A percentile compares a stretch with the other conserved stretches of the same genome.
Evolutionary conservation across 2,329 filamentous ascomycete species (phyloP).

Genomic region (Pseudopyrenochaeta lycopersici): DNA sequence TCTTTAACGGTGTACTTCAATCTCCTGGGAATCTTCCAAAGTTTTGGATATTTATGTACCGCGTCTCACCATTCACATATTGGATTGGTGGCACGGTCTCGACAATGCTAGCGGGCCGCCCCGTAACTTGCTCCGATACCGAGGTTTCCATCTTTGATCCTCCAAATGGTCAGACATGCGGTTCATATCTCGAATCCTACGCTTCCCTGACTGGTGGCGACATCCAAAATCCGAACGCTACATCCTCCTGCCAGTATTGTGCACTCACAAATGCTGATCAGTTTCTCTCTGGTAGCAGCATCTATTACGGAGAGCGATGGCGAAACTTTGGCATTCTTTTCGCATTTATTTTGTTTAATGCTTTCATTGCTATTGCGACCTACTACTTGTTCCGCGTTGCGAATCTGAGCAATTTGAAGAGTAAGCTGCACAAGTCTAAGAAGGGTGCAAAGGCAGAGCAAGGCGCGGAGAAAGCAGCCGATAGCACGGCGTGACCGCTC

Average conservation of each 20-base stretch:
- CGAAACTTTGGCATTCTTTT: conserved; percentile 75
- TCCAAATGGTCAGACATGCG: conserved; percentile 53
- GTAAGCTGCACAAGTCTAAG: conserved; percentile 24
- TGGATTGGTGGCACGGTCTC: conserved; percentile 56
- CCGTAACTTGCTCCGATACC: conserved; percentile 57
- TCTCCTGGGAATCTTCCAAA: conserved; percentile 66
- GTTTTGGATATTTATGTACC: conserved; percentile 84
- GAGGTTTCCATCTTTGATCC: conserved; percentile 56
- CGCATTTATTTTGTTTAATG: conserved; percentile 72
- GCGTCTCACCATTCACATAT: conserved; percentile 73
- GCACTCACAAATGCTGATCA: conserved; percentile 55
- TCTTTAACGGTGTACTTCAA: conserved; percentile 67
- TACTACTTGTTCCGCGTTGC: conserved; percentile 61
- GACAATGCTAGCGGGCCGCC: conserved; percentile 54
- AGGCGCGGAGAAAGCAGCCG: conserved; percentile 17
- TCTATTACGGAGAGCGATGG: conserved; percentile 64
- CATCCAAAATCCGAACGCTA: conserved; percentile 56
- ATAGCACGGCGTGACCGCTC: conserved; percentile 18
- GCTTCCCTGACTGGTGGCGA: conserved; percentile 49
- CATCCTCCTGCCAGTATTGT: conserved; percentile 61
- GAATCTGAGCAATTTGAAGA: conserved; percentile 26
- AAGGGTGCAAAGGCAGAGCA: conserved; percentile 26
- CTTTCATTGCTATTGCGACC: conserved; percentile 64
- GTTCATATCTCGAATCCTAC: conserved; percentile 56
- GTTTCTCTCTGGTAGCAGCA: conserved; percentile 55